Evolutionary conservation across 202 grass and related monocot genomes (phyloP).

Genomic region (Saccharum hybrid): DNA sequence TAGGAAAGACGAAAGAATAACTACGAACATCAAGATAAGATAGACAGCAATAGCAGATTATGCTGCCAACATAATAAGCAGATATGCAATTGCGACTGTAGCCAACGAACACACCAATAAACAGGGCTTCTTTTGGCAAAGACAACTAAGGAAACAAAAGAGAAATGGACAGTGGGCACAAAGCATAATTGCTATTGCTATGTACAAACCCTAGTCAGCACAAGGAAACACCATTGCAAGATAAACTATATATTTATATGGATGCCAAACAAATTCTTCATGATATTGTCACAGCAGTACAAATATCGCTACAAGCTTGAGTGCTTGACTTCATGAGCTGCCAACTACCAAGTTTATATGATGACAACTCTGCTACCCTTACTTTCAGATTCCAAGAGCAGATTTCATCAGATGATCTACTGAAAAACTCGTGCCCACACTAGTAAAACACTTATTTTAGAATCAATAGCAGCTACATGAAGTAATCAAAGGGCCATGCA

Average conservation of each 20-base stretch:
- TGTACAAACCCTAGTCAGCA: neutral
- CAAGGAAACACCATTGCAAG: neutral
- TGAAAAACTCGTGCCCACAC: neutral
- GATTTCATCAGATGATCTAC: neutral
- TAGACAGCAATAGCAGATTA: neutral
- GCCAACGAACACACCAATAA: neutral
- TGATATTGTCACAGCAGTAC: neutral
- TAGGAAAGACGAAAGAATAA: slow-evolving; percentile 18
- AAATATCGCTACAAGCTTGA: neutral
- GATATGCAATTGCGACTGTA: neutral
- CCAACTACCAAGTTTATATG: neutral
- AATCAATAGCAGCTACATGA: neutral
- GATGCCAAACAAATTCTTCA: neutral
- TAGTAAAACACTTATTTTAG: neutral
- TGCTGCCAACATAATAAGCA: neutral
- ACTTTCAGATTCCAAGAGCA: slow-evolving; percentile 17
- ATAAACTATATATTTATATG: neutral
- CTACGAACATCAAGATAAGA: slow-evolving; percentile 22
- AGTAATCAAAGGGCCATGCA: neutral
- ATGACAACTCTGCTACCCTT: no score
- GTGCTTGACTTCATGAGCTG: neutral
- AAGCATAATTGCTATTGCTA: neutral
- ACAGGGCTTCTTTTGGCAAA: neutral
- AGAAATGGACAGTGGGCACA: neutral
- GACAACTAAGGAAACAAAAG: neutral